Base-by-base conservation (phyloP, 352 stramenopile species). In the Phytophthora lateralis region DNA sequence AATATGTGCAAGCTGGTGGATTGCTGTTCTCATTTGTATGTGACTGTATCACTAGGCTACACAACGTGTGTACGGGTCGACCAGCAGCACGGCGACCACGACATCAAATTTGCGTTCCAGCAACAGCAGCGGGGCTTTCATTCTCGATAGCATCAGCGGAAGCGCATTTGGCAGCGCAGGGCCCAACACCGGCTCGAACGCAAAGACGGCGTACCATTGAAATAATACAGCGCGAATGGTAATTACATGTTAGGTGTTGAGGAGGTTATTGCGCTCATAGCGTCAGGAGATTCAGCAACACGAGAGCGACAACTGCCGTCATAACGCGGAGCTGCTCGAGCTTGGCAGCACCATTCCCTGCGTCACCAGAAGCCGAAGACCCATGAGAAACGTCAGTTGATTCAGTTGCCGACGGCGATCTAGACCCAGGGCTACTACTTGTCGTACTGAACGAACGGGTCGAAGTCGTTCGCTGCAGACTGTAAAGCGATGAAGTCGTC, bases 91-190 rank as follows among this genome's bases (percentile, higher is more conserved):
- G 12, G 69, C 66, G 15, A 47, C 38, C 20, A 56, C 70, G 7
- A 65, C 66, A 43, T 32, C 57, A 48, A 77, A 78, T 24, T 29
- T 82, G 42, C 71, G 74, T 43, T 76, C 69, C 8, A 82, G 74
- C 59, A 82, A 82, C 56, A 75, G 49, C 45, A 80, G 58, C n/a
- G 74, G 74, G 9, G 74, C 74, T 15, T 82, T 77, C 39, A 35
- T 82, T 29, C 62, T 82, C 17, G 67, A 80, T 54, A 76, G 60
- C n/a, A 74, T 80, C 41, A 75, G 67, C 32, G 68, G 67, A 53
- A 69, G 68, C 46, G 63, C 69, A 30, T 82, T 82, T 50, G 69
- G 61, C 27, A 77, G 63, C 32, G 51, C 56, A 38, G 66, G 61
- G 32, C 56, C 61, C 1, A 75, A 75, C 52, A 69, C 62, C 14